phyloP scores from a whole-genome alignment of 2,329 filamentous ascomycete species.

The Aspergillus ochraceus region DNA sequence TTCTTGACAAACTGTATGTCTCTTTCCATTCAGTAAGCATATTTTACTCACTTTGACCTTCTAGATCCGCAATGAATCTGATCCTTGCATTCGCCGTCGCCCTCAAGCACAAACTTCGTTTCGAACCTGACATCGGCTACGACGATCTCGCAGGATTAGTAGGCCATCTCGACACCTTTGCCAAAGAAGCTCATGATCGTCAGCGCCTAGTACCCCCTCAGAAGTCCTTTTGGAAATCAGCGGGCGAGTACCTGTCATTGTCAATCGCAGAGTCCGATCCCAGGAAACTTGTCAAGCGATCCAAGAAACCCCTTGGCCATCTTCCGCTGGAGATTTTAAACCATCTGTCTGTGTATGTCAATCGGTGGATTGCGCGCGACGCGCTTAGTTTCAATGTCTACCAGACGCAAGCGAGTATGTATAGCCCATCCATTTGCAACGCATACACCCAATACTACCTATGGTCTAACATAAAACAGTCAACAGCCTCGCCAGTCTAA shows the following conservation, averaged over 20 bases:
- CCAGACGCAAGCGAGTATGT: conserved; percentile 40
- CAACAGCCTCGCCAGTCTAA: conserved; percentile 63
- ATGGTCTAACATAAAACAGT: conserved; percentile 34
- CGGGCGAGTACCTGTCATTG: conserved; percentile 73
- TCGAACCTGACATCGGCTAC: conserved; percentile 78
- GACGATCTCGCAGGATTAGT: conserved; percentile 70
- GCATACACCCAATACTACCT: not conserved
- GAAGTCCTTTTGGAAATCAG: conserved; percentile 60
- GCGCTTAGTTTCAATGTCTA: conserved; percentile 38
- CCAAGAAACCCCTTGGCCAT: conserved; percentile 73
- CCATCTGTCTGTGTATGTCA: conserved; percentile 67
- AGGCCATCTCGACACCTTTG: conserved; percentile 73
- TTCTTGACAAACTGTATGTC: conserved; percentile 65
- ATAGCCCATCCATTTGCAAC: not conserved
- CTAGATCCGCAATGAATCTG: conserved; percentile 68
- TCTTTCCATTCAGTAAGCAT: not conserved
- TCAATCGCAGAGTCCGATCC: conserved; percentile 78
- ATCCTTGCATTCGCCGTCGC: conserved; percentile 76
- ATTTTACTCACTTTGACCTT: not conserved
- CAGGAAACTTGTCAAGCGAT: conserved; percentile 71
- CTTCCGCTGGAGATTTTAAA: conserved; percentile 79
- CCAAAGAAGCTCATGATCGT: conserved; percentile 57
- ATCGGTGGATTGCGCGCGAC: conserved; percentile 54
- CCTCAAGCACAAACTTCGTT: conserved; percentile 79
- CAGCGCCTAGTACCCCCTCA: conserved; percentile 34